Percentiles rank a stretch among this genome's conserved stretches.
Conservation (phyloP, 257 asterid genomes). For the Galeopsis tetrahit region DNA sequence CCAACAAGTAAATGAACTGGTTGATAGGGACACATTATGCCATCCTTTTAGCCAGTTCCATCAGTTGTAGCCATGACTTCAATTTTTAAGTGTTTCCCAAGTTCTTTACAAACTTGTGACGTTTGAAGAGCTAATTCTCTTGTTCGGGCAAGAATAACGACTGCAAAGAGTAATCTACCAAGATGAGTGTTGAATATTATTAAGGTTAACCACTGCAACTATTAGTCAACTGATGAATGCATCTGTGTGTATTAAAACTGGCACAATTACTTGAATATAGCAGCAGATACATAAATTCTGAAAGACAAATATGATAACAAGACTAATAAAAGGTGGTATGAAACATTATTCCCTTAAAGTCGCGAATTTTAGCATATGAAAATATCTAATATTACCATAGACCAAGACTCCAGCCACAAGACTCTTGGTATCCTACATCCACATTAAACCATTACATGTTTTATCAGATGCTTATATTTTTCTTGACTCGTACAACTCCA, state of each 20-base stretch:
- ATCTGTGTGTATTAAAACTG: too few relatives aligned
- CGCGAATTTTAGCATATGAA: too few relatives aligned
- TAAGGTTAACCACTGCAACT: too few relatives aligned
- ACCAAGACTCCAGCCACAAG: background rate
- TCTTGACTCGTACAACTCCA: too few relatives aligned
- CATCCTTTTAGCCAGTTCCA: conserved; percentile 76
- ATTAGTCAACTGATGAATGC: too few relatives aligned
- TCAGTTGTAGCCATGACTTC: conserved; percentile 78
- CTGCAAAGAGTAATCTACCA: conserved; percentile 44
- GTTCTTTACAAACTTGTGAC: conserved; percentile 70
- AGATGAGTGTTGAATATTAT: background rate
- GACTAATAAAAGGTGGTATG: conserved; percentile 3
- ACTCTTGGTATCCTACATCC: background rate
- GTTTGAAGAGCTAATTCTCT: conserved; percentile 88
- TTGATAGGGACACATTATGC: conserved; percentile 55
- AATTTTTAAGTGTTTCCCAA: conserved; percentile 67
- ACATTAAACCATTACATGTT: conserved; percentile 4
- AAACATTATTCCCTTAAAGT: background rate
- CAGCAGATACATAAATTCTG: background rate
- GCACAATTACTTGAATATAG: background rate
- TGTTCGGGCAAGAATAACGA: conserved; percentile 77
- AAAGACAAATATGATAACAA: background rate
- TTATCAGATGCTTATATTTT: background rate
- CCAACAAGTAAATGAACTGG: too few relatives aligned
- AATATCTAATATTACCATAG: too few relatives aligned